A percentile compares a stretch with the other conserved stretches of the same genome.
phyloP scores from a whole-genome alignment of 495 filamentous ascomycete species.

The Beverwykella pulmonaria region DNA sequence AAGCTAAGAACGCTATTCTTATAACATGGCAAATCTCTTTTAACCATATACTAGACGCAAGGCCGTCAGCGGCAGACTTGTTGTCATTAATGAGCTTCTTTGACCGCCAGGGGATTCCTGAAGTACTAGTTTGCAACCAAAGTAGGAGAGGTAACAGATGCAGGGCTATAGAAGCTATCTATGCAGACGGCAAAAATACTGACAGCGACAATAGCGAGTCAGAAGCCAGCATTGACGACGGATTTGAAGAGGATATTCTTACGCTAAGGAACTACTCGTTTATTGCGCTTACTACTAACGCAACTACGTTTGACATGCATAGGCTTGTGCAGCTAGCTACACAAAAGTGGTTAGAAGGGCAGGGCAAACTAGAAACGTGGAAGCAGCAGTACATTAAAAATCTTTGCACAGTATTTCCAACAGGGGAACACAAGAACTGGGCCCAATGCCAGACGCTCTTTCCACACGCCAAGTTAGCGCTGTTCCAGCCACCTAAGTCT shows the following conservation, averaged over 20 bases:
- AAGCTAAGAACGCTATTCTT: constrained; percentile 42
- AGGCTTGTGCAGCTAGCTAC: constrained; percentile 53
- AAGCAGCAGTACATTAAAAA: constrained; percentile 45
- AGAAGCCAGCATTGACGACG: too few species aligned
- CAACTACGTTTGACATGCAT: constrained; percentile 52
- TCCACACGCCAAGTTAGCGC: constrained; percentile 38
- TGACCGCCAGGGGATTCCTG: too few species aligned
- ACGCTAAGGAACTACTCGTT: constrained; percentile 36
- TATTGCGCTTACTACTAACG: constrained; percentile 26
- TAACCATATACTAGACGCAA: constrained; percentile 44
- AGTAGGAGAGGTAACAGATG: too few species aligned
- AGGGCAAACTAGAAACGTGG: constrained; percentile 47
- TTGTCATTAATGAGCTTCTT: constrained; percentile 3
- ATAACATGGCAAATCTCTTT: constrained; percentile 56
- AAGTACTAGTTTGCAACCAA: too few species aligned
- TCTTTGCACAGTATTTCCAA: constrained; percentile 48
- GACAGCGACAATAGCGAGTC: too few species aligned
- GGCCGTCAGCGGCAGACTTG: constrained; percentile 22
- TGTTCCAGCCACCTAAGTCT: constrained; percentile 10
- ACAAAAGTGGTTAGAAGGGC: constrained; percentile 48
- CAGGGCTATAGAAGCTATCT: too few species aligned
- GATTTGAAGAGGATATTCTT: too few species aligned
- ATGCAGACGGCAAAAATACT: too few species aligned
- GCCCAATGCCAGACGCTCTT: constrained; percentile 37
- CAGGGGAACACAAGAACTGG: constrained; percentile 42